Base-by-base conservation (phyloP, 257 asterid genomes). In the Solanum okadae region DNA sequence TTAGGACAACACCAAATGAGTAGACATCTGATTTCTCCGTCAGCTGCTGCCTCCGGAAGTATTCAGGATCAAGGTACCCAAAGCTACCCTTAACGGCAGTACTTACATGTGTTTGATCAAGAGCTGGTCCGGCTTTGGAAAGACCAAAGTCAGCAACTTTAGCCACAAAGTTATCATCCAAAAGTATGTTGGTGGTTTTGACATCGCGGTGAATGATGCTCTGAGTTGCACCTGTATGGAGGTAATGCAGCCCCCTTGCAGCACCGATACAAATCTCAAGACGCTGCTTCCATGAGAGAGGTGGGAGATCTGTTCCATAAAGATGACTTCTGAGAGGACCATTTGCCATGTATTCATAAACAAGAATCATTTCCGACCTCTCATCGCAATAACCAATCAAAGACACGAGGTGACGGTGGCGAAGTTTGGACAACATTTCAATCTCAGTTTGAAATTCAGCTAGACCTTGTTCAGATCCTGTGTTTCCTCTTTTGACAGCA, bases 121-220 rank as follows among this genome's bases (percentile, higher is more conserved):
- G 88, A 49, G 94, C 91, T 0, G 94, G 94, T 46, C 94, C 94
- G 2, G 93, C 71, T 90, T 92, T 92, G 65, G 94, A 92, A 33
- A 92, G 91, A 70, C 94, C 94, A 83, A 92, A 92, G 84, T 92
- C 94, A 40, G 94, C 93, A 83, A 92, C 94, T 89, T 92, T 92
- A 6, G 94, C 94, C 5, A 91, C 93, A 14, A 89, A 91, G 88
- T 90, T 91, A 25, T 92, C 94, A 27, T 92, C 94, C 86, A 92
- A 78, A 67, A 92, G 92, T 46, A 92, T 92, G 89, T 92, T 92
- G 22, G 94, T 92, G 40, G 94, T 92, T 84, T 92, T 92, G 56
- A 92, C 94, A 73, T 92, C 94, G 6, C 94, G 93, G 82, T 92
- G 94, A 73, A 92, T 91, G 70, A 92, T 91, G 72, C 93, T 92